Conservation (phyloP, 2,329 filamentous ascomycete genomes). For the Fusarium pseudograminearum region DNA sequence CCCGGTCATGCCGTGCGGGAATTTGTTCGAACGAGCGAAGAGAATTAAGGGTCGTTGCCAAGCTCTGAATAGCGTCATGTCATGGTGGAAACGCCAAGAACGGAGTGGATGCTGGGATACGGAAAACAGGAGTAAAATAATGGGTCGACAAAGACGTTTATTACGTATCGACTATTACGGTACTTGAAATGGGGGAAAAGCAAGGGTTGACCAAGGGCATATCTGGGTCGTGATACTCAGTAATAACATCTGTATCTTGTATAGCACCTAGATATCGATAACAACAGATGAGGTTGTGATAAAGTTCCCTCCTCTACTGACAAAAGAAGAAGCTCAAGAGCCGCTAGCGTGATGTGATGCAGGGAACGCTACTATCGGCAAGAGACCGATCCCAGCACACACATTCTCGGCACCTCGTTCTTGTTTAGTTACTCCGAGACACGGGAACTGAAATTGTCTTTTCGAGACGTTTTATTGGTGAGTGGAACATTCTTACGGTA, state of each 20-base stretch:
- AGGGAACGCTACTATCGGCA: constrained; percentile 11
- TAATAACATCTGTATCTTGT: rapidly evolving
- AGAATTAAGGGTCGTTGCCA: constrained; percentile 8
- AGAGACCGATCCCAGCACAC: constrained; percentile 12
- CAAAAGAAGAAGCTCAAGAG: neutral
- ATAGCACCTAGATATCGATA: neutral
- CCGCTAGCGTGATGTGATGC: constrained; percentile 9
- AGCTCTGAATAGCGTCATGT: constrained; percentile 22
- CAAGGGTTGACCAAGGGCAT: neutral
- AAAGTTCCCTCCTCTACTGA: neutral
- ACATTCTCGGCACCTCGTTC: neutral
- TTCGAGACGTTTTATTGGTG: neutral
- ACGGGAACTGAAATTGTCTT: neutral
- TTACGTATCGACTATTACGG: neutral
- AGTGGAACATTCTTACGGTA: neutral
- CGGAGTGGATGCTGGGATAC: neutral
- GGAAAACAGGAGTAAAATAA: constrained; percentile 1
- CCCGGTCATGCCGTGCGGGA: constrained; percentile 8
- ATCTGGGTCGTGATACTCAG: neutral
- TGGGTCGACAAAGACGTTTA: neutral
- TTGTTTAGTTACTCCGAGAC: constrained; percentile 1
- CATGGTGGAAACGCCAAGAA: constrained; percentile 9
- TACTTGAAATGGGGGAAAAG: neutral
- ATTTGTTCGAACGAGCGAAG: neutral
- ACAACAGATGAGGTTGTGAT: neutral